Evolutionary conservation across 2,329 filamentous ascomycete genomes (phyloP).

Genomic region (Alternaria ethzedia): DNA sequence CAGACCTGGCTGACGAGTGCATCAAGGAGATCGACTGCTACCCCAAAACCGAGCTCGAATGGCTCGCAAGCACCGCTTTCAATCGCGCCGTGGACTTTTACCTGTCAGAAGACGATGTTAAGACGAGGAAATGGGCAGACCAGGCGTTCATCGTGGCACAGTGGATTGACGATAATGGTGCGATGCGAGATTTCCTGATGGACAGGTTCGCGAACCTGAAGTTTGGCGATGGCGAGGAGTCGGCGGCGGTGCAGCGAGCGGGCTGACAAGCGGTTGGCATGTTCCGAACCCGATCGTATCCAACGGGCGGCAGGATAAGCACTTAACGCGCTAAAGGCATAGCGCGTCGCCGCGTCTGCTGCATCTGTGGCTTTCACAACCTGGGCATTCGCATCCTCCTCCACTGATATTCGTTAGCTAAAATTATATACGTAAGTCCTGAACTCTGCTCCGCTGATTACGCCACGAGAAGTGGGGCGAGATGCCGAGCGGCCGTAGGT

Average conservation of each 20-base stretch:
- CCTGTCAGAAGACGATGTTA: conserved; percentile 57
- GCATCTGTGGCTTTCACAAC: conserved; percentile 4
- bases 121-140: conserved; percentile 67
- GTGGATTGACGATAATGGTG: conserved; percentile 60
- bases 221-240: background rate
- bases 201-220: conserved; percentile 53
- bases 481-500: conserved; percentile 8
- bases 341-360: background rate
- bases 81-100: conserved; percentile 72
- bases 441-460: conserved; percentile 5
- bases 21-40: conserved; percentile 57
- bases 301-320: background rate
- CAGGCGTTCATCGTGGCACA: conserved; percentile 68
- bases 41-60: conserved; percentile 73
- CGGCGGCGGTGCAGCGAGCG: background rate
- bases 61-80: conserved; percentile 67
- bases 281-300: background rate
- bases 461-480: conserved; percentile 13
- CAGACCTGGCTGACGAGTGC: conserved; percentile 27
- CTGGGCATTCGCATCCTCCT: background rate
- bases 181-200: conserved; percentile 37
- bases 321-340: background rate
- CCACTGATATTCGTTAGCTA: background rate
- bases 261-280: background rate
- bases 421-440: conserved; percentile 7